phyloP scores from a whole-genome alignment of 768 basidiomycete genomes.

The Pulveroboletus sp. region DNA sequence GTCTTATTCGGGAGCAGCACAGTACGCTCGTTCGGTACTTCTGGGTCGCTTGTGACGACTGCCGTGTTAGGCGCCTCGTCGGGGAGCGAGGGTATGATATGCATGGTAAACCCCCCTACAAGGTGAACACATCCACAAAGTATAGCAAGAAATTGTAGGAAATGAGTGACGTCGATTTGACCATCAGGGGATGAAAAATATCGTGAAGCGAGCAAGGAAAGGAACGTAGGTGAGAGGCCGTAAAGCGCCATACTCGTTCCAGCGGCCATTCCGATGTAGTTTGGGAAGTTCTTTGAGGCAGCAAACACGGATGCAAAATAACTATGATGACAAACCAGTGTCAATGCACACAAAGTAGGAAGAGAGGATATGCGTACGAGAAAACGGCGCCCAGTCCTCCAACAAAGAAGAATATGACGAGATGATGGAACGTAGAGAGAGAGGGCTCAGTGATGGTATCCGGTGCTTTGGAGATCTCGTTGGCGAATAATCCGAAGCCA shows the following conservation, averaged over 20 bases:
- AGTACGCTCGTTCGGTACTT: constrained; percentile 27
- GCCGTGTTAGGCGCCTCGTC: constrained; percentile 1
- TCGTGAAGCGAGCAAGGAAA: constrained; percentile 60
- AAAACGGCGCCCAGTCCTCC: constrained; percentile 68
- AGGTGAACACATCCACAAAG: constrained; percentile 53
- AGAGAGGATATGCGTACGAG: constrained; percentile 49
- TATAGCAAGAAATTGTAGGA: constrained; percentile 56
- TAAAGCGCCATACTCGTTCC: constrained; percentile 71
- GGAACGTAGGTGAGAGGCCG: constrained; percentile 77
- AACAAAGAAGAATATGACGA: constrained; percentile 59
- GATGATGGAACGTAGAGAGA: constrained; percentile 44
- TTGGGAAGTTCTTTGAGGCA: constrained; percentile 68
- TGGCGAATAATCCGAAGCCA: constrained; percentile 64
- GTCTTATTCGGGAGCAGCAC: constrained; percentile 28
- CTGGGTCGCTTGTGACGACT: constrained; percentile 8
- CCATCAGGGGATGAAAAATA: constrained; percentile 52
- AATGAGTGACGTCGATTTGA: constrained; percentile 47
- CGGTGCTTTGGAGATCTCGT: constrained; percentile 49
- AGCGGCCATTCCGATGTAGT: constrained; percentile 61
- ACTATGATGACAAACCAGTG: constrained; percentile 20
- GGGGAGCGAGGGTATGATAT: constrained; percentile 13
- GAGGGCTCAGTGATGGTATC: constrained; percentile 37
- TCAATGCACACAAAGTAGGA: constrained; percentile 3
- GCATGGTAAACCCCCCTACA: constrained; percentile 48
- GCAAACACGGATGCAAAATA: constrained; percentile 77